Evolutionary conservation across 2,329 filamentous ascomycete species (phyloP).

Genomic region (Pseudogymnoascus pannorum): DNA sequence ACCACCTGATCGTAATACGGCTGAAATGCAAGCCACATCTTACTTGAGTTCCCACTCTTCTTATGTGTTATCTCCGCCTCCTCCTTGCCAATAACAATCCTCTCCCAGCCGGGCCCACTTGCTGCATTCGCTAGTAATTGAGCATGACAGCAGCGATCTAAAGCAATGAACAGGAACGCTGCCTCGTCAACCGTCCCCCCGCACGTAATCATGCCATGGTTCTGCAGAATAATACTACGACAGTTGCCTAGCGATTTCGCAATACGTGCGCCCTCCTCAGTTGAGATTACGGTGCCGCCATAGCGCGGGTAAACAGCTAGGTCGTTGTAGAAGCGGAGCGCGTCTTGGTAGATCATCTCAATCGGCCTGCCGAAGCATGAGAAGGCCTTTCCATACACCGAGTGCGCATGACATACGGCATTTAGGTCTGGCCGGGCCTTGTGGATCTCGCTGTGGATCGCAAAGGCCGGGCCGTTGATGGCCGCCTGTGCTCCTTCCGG

Average conservation of each 20-base stretch:
- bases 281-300: conserved; percentile 44
- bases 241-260: conserved; percentile 38
- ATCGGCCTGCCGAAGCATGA: conserved; percentile 39
- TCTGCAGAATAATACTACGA: conserved; percentile 44
- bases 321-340: conserved; percentile 36
- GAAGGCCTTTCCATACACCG: conserved; percentile 52
- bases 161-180: conserved; percentile 42
- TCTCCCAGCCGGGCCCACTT: conserved; percentile 49
- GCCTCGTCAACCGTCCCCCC: conserved; percentile 40
- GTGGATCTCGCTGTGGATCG: conserved; percentile 44
- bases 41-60: conserved; percentile 7
- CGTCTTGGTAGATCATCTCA: conserved; percentile 51
- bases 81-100: conserved; percentile 57
- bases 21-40: conserved; percentile 11
- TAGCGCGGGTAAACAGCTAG: conserved; percentile 36
- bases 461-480: conserved; percentile 41
- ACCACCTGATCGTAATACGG: conserved; percentile 11
- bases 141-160: conserved; percentile 40
- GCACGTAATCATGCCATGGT: conserved; percentile 47
- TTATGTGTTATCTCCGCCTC: conserved; percentile 42
- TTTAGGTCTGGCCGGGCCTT: conserved; percentile 49
- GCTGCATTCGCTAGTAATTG: conserved; percentile 48
- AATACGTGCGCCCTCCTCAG: conserved; percentile 43
- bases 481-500: conserved; percentile 21
- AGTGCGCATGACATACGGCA: conserved; percentile 50